phyloP scores from a whole-genome alignment of 805 yeast species.

The Ogataea methylovora region DNA sequence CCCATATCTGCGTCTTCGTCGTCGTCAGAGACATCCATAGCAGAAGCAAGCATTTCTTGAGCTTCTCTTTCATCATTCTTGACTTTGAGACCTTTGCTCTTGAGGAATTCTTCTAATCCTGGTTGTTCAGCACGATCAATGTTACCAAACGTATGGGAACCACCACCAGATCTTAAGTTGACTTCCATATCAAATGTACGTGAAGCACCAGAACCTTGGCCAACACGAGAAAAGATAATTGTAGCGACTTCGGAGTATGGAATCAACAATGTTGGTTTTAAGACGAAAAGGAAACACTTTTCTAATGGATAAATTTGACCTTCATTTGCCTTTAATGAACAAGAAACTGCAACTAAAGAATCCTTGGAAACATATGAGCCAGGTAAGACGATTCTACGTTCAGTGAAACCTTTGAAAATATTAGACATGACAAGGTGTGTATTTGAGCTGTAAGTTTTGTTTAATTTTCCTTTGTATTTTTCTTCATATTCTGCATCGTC shows the following conservation, averaged over 20 bases:
- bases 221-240: slow-evolving; percentile 83
- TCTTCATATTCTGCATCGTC: slow-evolving; percentile 73
- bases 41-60: slow-evolving; percentile 71
- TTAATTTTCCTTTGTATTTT: slow-evolving; percentile 67
- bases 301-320: slow-evolving; percentile 93
- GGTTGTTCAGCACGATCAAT: slow-evolving; percentile 87
- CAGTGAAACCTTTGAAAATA: slow-evolving; percentile 84
- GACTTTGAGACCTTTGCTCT: slow-evolving; percentile 68
- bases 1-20: slow-evolving; percentile 51
- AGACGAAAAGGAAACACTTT: slow-evolving; percentile 80
- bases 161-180: slow-evolving; percentile 53
- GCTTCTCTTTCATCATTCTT: slow-evolving; percentile 88
- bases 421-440: slow-evolving; percentile 85
- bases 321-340: slow-evolving; percentile 92
- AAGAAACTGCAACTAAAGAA: slow-evolving; percentile 78
- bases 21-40: slow-evolving; percentile 53
- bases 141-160: slow-evolving; percentile 78
- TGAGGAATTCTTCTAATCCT: slow-evolving; percentile 65
- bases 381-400: slow-evolving; percentile 76
- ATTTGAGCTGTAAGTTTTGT: slow-evolving; percentile 64
- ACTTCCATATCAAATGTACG: slow-evolving; percentile 92
- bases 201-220: slow-evolving; percentile 66
- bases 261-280: slow-evolving; percentile 89
- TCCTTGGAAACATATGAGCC: slow-evolving; percentile 73
- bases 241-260: slow-evolving; percentile 76